These are phyloP conservation scores for Phlebopus sp. DNA, from an alignment of 1,284 basidiomycete genomes.

Conservation along the genomic window DNA sequence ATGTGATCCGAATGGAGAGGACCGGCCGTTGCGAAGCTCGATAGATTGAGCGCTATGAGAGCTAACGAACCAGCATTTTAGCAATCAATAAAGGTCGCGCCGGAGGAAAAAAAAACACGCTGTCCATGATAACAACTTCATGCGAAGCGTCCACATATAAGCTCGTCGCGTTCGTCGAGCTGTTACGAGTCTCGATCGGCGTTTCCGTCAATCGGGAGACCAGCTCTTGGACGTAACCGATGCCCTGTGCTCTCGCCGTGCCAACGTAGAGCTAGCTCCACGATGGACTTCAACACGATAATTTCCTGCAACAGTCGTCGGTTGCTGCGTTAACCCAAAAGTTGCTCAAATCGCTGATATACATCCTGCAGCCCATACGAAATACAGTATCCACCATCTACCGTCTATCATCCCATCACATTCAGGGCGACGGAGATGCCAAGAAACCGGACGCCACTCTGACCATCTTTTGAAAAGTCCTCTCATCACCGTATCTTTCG, in stretches of 20 bases:
- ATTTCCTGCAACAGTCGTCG: too few species aligned
- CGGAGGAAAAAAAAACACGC: constrained; percentile 41
- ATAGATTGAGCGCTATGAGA: constrained; percentile 72
- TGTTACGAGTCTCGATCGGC: constrained; percentile 66
- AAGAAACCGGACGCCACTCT: constrained; percentile 13
- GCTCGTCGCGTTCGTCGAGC: constrained; percentile 75
- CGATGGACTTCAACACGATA: too few species aligned
- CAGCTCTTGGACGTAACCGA: constrained; percentile 83
- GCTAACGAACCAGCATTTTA: constrained; percentile 34
- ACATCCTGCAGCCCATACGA: too few species aligned
- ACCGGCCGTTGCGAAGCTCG: constrained; percentile 64
- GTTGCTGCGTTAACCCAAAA: too few species aligned
- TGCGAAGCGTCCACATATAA: constrained; percentile 84
- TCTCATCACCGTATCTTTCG: constrained; percentile 1
- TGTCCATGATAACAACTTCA: constrained; percentile 75
- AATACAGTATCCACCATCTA: too few species aligned
- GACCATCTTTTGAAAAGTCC: constrained; percentile 22
- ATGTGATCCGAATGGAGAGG: constrained; percentile 75
- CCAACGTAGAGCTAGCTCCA: too few species aligned
- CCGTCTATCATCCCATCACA: too few species aligned
- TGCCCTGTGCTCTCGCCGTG: constrained; percentile 76
- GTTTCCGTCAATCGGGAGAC: constrained; percentile 77
- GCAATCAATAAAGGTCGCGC: not conserved
- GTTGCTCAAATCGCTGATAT: too few species aligned
- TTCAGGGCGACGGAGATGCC: not conserved